Base-by-base conservation (phyloP, 306 rosid genomes). In the Chamaecrista fasciculata region DNA sequence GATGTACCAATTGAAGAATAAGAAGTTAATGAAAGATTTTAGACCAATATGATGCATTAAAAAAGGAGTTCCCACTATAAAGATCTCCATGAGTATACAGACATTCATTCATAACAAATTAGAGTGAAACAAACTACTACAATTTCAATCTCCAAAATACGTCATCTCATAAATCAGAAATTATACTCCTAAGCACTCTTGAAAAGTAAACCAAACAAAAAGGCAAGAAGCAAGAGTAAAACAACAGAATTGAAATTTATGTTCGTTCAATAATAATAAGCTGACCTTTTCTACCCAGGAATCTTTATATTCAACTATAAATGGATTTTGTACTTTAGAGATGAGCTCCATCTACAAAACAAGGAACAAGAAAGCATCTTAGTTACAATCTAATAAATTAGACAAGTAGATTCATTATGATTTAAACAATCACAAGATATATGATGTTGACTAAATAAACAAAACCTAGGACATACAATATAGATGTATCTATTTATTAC, bases 211-310 rank as follows among this genome's bases (percentile, higher is more conserved):
- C 34, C 47, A 56, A 68, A 61, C 43, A 67, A 62, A 47, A 61
- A 20, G 37, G 37, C 62, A 37, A 55, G 26, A 74, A 56, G 26
- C 47, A 67, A 25, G 56, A 55, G 37, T 47, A 25, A 59, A 24
- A 25, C 15, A 53, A 68, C 51, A 47, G 14, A 62, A 55, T 36
- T 56, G 66, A 74, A 55, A 52, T 66, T 49, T 47, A 21, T 29
- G 15, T 15, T 51, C 63, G 6, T 12, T 2, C n/a, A 57, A n/a
- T 28, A 16, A 29, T 34, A 29, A 29, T 49, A 64, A 39, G 15
- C 78, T 70, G 26, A 89, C 99, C 95, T 87, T 94, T 82, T 94
- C 99, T 2, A 94, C 97, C 99, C 99, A 94, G 14, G 99, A 91
- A 79, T 94, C 97, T 79, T 94, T 94, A 77, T 94, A 91, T 74